phyloP scores from a whole-genome alignment of 805 yeast species.

The Deakozyma indianensis region DNA sequence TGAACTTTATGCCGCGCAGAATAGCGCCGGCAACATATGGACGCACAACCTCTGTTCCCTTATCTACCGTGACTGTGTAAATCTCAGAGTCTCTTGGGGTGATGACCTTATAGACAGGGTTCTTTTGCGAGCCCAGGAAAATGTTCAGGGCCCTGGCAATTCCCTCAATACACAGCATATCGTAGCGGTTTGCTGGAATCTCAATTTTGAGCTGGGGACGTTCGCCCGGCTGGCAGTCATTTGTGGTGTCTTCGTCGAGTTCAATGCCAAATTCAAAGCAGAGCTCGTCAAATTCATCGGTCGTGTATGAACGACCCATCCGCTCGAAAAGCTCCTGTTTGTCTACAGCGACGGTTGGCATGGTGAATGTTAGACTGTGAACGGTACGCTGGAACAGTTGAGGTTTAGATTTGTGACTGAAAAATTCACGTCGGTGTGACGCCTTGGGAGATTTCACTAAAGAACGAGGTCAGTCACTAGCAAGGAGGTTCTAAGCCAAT shows the following conservation, averaged over 20 bases:
- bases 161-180: slow-evolving; percentile 96
- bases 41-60: slow-evolving; percentile 60
- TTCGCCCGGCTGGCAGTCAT: slow-evolving; percentile 69
- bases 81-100: slow-evolving; percentile 39
- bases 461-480: too few relatives aligned
- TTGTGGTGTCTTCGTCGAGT: slow-evolving; percentile 93
- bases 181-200: slow-evolving; percentile 96
- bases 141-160: slow-evolving; percentile 90
- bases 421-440: background rate
- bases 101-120: slow-evolving; percentile 54
- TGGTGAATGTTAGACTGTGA: slow-evolving; percentile 25
- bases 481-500: too few relatives aligned
- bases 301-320: slow-evolving; percentile 47
- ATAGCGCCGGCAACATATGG: slow-evolving; percentile 95
- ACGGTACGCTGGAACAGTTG: background rate
- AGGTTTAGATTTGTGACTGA: background rate
- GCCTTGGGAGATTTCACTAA: too few relatives aligned
- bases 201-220: slow-evolving; percentile 96
- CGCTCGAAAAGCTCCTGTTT: slow-evolving; percentile 80
- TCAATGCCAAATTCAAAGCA: slow-evolving; percentile 97
- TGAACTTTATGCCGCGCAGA: slow-evolving; percentile 68
- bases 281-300: slow-evolving; percentile 89
- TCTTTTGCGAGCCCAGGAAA: slow-evolving; percentile 51
- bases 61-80: slow-evolving; percentile 53
- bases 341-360: slow-evolving; percentile 97